phyloP scores from a whole-genome alignment of 352 stramenopile genomes.

The Phytophthora cryptogea region DNA sequence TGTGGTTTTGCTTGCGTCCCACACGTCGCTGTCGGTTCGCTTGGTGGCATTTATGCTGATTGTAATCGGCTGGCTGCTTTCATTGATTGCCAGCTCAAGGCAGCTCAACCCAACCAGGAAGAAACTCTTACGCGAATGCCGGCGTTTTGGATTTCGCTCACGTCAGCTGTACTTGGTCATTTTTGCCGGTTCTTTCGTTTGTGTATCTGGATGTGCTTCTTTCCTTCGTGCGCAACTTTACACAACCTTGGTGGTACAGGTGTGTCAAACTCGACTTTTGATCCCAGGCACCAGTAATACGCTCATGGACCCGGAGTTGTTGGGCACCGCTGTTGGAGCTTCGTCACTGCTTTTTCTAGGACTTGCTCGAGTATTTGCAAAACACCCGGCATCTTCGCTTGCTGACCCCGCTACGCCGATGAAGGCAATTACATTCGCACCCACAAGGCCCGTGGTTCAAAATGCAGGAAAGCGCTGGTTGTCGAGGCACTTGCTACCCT shows the following conservation, averaged over 20 bases:
- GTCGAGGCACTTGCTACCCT: slow-evolving; percentile 11
- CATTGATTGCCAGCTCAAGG: slow-evolving; percentile 42
- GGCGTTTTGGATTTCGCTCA: slow-evolving; percentile 42
- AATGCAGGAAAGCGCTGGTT: slow-evolving; percentile 11
- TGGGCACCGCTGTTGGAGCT: slow-evolving; percentile 34
- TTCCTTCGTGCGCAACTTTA: slow-evolving; percentile 79
- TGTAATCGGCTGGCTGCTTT: slow-evolving; percentile 51
- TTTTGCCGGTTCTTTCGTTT: slow-evolving; percentile 41
- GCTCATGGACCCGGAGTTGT: slow-evolving; percentile 51
- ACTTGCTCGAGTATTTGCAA: slow-evolving; percentile 15
- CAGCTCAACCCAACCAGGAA: slow-evolving; percentile 47
- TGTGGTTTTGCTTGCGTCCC: slow-evolving; percentile 27
- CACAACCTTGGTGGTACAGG: slow-evolving; percentile 65
- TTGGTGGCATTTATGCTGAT: slow-evolving; percentile 52
- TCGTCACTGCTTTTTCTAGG: slow-evolving; percentile 28
- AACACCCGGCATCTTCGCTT: background rate
- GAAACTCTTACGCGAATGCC: slow-evolving; percentile 41
- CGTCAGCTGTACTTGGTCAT: slow-evolving; percentile 35
- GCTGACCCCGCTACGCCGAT: background rate
- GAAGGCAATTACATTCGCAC: slow-evolving; percentile 16
- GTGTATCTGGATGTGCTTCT: slow-evolving; percentile 49
- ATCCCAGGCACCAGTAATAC: slow-evolving; percentile 31
- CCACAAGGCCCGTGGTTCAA: background rate
- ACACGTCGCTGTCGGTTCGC: slow-evolving; percentile 39
- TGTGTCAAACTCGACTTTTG: slow-evolving; percentile 57